Evolutionary conservation across 371 early-diverging fungal species (phyloP).

Genomic region (Zychaea mexicana): DNA sequence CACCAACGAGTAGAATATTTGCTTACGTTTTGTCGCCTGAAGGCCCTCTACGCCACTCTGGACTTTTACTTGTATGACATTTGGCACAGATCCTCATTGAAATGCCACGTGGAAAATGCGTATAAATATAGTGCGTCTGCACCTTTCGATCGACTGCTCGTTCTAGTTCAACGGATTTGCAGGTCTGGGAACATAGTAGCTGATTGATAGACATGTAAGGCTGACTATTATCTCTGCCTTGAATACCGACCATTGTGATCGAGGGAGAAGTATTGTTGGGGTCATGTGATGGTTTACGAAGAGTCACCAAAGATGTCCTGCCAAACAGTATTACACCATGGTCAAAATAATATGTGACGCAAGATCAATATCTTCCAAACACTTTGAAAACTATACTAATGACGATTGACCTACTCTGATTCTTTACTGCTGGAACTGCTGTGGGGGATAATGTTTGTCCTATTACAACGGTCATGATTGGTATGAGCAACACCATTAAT

Average conservation of each 20-base stretch:
- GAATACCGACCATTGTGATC: not conserved
- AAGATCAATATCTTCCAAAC: too few species aligned
- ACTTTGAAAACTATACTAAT: too few species aligned
- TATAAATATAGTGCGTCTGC: not conserved
- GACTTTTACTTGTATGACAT: conserved; percentile 71
- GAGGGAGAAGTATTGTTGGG: not conserved
- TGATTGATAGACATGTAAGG: not conserved
- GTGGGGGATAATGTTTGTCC: not conserved
- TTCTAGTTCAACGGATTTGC: not conserved
- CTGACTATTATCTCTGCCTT: not conserved
- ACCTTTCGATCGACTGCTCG: not conserved
- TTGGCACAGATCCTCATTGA: conserved; percentile 58
- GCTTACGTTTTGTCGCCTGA: conserved; percentile 79
- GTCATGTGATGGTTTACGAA: not conserved
- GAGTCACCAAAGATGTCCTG: not conserved
- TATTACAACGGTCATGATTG: not conserved
- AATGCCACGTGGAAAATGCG: not conserved
- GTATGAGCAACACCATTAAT: not conserved
- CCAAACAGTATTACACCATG: not conserved
- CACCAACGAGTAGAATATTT: not conserved
- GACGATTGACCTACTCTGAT: not conserved
- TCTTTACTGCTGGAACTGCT: conserved; percentile 3
- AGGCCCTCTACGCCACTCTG: conserved; percentile 82
- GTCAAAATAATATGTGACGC: not conserved
- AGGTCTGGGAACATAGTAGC: not conserved